Base-by-base conservation (phyloP, 352 stramenopile species). In the Globisporangium mamillatum region DNA sequence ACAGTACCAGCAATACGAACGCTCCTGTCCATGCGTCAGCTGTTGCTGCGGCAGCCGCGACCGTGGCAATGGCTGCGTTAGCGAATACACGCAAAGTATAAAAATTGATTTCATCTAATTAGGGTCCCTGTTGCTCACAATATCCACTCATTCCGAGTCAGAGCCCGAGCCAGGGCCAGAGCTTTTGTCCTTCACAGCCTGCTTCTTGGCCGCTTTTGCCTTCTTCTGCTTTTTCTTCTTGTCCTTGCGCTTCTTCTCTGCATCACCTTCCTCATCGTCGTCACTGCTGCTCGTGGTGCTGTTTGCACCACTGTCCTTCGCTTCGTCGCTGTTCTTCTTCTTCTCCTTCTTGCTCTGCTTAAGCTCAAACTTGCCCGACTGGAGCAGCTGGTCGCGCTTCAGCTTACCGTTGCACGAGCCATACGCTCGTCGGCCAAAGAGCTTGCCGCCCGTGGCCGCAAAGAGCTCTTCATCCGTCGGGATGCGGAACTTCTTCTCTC, bases 381-480 rank as follows among this genome's bases (percentile, higher is more conserved):
- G 36, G 27, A 87, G 82, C 68, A 92, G 53, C 66, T 80, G 77
- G 53, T 94, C 84, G 12, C 92, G 85, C 71, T 90, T 91, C 32
- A 96, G 69, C 66, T 98, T 98, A 46, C 90, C 92, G 3, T 80
- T 84, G 70, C 91, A 95, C 2, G 85, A 93, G 2, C 86, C 86
- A 65, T 98, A 97, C 3, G 95, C 95, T 67, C 97, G 77, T 71
- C 97, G 98, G 12, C 95, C 96, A 79, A 99, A 98, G 52, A 98
- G 78, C 57, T 97, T 98, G 34, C 97, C 97, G 22, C 96, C 97
- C 0, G 96, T 99, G 2, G 95, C 96, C 53, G 88, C 79, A 75
- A 99, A 99, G 29, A 99, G 84, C 74, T 99, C 95, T 71, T 98
- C 92, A 73, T 98, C 96, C 16, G 95, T 99, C 46, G 85, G 86